Conservation (phyloP, 495 filamentous ascomycete genomes). For the Rostrohypoxylon terebratum region DNA sequence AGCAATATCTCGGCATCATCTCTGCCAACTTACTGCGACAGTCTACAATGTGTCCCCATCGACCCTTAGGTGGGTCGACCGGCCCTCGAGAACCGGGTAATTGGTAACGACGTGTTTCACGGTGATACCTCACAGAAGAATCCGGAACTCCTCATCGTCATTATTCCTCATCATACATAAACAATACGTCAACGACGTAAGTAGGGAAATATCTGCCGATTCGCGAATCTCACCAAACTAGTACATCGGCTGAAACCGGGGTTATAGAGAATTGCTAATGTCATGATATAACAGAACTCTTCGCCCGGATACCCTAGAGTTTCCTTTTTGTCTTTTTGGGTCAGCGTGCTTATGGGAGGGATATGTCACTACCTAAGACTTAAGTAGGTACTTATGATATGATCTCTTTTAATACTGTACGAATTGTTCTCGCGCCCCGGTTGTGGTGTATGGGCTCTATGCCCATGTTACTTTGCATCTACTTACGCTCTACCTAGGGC, state of each 20-base stretch:
- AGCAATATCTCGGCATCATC: not conserved
- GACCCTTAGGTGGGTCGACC: not conserved
- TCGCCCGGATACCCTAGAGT: not conserved
- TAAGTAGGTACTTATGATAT: not conserved
- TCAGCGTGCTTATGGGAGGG: conserved; percentile 3
- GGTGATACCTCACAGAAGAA: not conserved
- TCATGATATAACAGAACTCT: not conserved
- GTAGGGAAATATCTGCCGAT: not conserved
- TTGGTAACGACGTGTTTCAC: not conserved
- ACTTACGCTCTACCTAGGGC: conserved; percentile 24
- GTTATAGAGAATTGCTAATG: not conserved
- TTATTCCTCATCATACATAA: not conserved
- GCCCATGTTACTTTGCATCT: conserved; percentile 26
- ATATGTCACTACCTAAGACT: no score
- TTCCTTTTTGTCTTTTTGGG: conserved; percentile 13
- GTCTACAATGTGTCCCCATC: not conserved
- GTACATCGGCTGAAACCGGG: not conserved
- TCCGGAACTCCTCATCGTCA: not conserved
- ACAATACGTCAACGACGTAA: not conserved
- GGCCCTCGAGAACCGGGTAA: not conserved
- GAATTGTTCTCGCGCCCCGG: not conserved
- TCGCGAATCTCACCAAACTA: not conserved
- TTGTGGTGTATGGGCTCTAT: not conserved
- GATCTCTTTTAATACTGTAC: not conserved
- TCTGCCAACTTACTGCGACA: not conserved